phyloP scores from a whole-genome alignment of 768 basidiomycete genomes.

The Naganishia onofrii region DNA sequence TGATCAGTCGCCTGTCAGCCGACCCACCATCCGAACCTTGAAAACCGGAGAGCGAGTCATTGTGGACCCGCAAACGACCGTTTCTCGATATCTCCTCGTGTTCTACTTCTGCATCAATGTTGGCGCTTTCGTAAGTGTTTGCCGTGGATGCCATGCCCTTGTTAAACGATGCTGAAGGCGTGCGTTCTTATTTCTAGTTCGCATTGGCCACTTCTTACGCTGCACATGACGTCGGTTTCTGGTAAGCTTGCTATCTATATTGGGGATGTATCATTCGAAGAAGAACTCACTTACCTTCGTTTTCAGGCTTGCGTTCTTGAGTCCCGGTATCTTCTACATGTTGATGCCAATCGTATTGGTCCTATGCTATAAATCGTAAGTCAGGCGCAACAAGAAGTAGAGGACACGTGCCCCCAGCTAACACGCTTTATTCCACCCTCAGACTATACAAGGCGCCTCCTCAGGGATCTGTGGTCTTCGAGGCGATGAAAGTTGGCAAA shows the following conservation, averaged over 20 bases:
- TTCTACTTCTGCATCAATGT: constrained; percentile 52
- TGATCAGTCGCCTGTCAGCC: constrained; percentile 49
- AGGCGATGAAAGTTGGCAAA: constrained; percentile 40
- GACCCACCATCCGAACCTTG: constrained; percentile 35
- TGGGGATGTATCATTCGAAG: neutral
- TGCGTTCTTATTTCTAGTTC: neutral
- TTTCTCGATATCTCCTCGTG: constrained; percentile 16
- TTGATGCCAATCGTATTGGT: constrained; percentile 49
- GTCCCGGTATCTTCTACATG: constrained; percentile 48
- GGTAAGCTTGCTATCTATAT: constrained; percentile 33
- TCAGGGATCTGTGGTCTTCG: constrained; percentile 49
- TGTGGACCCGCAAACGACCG: constrained; percentile 39
- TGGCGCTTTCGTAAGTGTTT: constrained; percentile 40
- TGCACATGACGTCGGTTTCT: constrained; percentile 47
- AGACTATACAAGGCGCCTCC: constrained; percentile 48
- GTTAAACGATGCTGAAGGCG: neutral
- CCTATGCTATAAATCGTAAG: constrained; percentile 34
- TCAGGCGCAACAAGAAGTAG: neutral
- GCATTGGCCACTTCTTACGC: constrained; percentile 1
- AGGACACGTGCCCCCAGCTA: neutral
- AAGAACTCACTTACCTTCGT: neutral
- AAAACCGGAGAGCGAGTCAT: constrained; percentile 47
- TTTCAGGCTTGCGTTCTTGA: constrained; percentile 39
- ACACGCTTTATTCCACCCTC: neutral
- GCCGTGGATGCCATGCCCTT: neutral